phyloP scores from a whole-genome alignment of 2,329 filamentous ascomycete species.

The Ophiosphaerella herpotricha region DNA sequence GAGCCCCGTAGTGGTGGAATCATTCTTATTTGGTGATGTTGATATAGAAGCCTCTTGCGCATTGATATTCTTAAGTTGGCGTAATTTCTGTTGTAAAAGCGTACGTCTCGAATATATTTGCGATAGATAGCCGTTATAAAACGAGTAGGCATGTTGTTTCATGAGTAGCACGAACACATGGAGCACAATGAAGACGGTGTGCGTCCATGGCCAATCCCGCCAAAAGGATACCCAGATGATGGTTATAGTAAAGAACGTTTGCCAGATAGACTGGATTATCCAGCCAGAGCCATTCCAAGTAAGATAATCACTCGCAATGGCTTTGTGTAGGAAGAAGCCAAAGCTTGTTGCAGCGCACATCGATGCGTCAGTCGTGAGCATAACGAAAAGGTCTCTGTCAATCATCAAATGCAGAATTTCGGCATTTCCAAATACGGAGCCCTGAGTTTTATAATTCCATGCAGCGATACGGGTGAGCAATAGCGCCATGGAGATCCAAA shows the following conservation, averaged over 20 bases:
- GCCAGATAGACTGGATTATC: constrained; percentile 77
- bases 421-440: constrained; percentile 70
- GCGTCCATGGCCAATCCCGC: constrained; percentile 81
- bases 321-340: constrained; percentile 67
- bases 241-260: constrained; percentile 64
- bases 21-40: constrained; percentile 9
- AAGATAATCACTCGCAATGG: constrained; percentile 63
- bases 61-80: constrained; percentile 61
- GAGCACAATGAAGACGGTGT: constrained; percentile 76
- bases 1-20: constrained; percentile 18
- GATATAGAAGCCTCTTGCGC: constrained; percentile 50
- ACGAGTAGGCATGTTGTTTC: constrained; percentile 82
- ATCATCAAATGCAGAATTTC: constrained; percentile 75
- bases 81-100: constrained; percentile 56
- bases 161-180: constrained; percentile 77
- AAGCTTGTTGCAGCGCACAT: constrained; percentile 71
- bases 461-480: constrained; percentile 69
- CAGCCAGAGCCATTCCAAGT: constrained; percentile 72
- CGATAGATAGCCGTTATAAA: constrained; percentile 71
- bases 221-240: constrained; percentile 69
- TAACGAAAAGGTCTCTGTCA: constrained; percentile 55
- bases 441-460: constrained; percentile 70
- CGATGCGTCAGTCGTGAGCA: constrained; percentile 66
- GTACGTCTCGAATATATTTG: constrained; percentile 58
- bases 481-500: constrained; percentile 70